phyloP scores from a whole-genome alignment of 169 alveolate genomes.

The Cryptosporidium viatorum region DNA sequence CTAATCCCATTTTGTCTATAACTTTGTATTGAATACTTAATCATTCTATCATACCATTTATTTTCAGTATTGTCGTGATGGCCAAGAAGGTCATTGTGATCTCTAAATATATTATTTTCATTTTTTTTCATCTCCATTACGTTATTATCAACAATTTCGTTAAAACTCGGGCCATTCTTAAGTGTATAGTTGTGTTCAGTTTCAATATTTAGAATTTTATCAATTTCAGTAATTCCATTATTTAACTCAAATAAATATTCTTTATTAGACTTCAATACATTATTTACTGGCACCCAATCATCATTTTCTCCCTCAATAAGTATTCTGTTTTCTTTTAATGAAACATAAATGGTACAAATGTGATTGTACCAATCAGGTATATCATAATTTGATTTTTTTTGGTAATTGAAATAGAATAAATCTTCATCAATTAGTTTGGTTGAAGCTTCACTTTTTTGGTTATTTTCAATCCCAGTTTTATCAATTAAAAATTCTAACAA shows the following conservation, averaged over 20 bases:
- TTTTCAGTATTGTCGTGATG: neutral
- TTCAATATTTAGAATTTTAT: neutral
- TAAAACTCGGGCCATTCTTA: neutral
- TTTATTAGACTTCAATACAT: neutral
- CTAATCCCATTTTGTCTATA: conserved; percentile 67
- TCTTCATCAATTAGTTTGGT: neutral
- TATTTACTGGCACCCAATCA: conserved; percentile 36
- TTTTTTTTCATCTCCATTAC: neutral
- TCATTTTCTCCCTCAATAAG: conserved; percentile 2
- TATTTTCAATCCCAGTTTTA: neutral
- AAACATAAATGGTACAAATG: neutral
- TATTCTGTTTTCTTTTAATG: neutral
- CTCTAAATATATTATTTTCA: neutral
- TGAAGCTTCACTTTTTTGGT: neutral
- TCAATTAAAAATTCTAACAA: neutral
- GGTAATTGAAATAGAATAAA: neutral
- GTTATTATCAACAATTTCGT: neutral
- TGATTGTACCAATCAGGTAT: conserved; percentile 66
- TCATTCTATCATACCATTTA: conserved; percentile 66
- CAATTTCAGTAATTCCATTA: conserved; percentile 4
- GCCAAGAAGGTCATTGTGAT: neutral
- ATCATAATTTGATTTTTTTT: neutral
- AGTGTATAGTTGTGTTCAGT: neutral
- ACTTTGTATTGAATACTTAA: conserved; percentile 60
- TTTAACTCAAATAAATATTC: neutral